These are phyloP conservation scores for Claviceps quebecensis DNA, from an alignment of 2,329 filamentous ascomycete genomes.

Conservation along the genomic window DNA sequence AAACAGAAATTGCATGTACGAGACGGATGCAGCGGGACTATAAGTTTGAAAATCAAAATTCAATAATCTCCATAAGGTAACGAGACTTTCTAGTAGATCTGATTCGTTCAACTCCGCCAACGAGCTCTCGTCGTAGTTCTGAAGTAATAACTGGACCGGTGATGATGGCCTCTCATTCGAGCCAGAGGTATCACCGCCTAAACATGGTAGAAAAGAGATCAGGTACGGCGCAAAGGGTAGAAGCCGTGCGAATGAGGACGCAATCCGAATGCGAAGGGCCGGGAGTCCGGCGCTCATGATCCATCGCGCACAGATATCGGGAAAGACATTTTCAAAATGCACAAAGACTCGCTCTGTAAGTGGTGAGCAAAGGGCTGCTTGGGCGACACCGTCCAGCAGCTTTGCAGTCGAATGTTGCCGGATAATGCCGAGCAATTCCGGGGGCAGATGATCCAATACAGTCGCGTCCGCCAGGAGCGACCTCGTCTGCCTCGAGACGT, in stretches of 20 bases:
- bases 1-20: constrained; percentile 56
- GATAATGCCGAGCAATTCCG: constrained; percentile 55
- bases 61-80: constrained; percentile 60
- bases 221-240: constrained; percentile 73
- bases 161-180: constrained; percentile 8
- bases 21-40: constrained; percentile 47
- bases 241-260: constrained; percentile 65
- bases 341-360: constrained; percentile 61
- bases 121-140: constrained; percentile 15
- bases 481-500: constrained; percentile 39
- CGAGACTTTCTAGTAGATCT: constrained; percentile 16
- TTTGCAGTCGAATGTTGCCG: constrained; percentile 46
- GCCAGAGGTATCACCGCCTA: constrained; percentile 3
- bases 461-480: constrained; percentile 41
- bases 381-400: constrained; percentile 58
- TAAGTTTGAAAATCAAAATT: constrained; percentile 62
- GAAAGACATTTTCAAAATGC: constrained; percentile 60
- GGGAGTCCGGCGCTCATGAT: constrained; percentile 32
- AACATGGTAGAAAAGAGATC: constrained; percentile 52
- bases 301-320: constrained; percentile 77
- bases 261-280: constrained; percentile 28
- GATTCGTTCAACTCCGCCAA: constrained; percentile 11
- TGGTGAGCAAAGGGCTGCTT: constrained; percentile 52
- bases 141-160: constrained; percentile 17
- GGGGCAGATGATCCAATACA: constrained; percentile 47